Evolutionary conservation across 306 rosid species (phyloP).

Genomic region (Abrus pulchellus): DNA sequence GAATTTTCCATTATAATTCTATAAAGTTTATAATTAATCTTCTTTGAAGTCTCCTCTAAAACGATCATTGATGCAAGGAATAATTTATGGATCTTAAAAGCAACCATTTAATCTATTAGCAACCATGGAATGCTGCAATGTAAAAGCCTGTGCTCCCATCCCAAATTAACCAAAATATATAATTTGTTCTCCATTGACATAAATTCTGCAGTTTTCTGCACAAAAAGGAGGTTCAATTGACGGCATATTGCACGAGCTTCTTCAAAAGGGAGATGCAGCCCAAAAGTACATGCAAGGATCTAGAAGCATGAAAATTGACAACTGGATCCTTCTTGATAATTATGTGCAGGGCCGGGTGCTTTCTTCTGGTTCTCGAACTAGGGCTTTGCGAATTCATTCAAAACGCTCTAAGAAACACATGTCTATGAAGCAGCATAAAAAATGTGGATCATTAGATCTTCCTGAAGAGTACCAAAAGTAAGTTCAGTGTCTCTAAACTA

Average conservation of each 20-base stretch:
- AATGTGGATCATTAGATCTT: slow-evolving; percentile 67
- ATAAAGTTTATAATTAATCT: slow-evolving; percentile 15
- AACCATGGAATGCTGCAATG: slow-evolving; percentile 4
- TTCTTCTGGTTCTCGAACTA: slow-evolving; percentile 57
- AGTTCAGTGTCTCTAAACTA: slow-evolving; percentile 45
- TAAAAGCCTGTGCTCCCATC: background rate
- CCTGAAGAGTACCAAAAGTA: slow-evolving; percentile 72
- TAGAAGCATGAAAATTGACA: slow-evolving; percentile 68
- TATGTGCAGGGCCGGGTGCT: slow-evolving; percentile 58
- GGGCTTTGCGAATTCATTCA: slow-evolving; percentile 72
- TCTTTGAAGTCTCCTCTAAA: slow-evolving; percentile 1
- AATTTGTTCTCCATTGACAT: slow-evolving; percentile 39
- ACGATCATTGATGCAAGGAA: slow-evolving; percentile 13
- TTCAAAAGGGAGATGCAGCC: slow-evolving; percentile 74
- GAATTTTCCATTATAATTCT: slow-evolving; percentile 16
- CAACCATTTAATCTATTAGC: background rate
- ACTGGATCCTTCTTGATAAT: slow-evolving; percentile 82
- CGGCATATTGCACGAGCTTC: slow-evolving; percentile 68
- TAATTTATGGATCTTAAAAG: slow-evolving; percentile 24
- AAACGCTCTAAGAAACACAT: slow-evolving; percentile 79
- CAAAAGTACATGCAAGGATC: slow-evolving; percentile 81
- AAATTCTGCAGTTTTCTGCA: slow-evolving; percentile 59
- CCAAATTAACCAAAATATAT: background rate
- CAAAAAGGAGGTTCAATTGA: slow-evolving; percentile 61
- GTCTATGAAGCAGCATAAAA: slow-evolving; percentile 82